phyloP scores from a whole-genome alignment of 768 basidiomycete species.

The Hirschioporus abietinus region DNA sequence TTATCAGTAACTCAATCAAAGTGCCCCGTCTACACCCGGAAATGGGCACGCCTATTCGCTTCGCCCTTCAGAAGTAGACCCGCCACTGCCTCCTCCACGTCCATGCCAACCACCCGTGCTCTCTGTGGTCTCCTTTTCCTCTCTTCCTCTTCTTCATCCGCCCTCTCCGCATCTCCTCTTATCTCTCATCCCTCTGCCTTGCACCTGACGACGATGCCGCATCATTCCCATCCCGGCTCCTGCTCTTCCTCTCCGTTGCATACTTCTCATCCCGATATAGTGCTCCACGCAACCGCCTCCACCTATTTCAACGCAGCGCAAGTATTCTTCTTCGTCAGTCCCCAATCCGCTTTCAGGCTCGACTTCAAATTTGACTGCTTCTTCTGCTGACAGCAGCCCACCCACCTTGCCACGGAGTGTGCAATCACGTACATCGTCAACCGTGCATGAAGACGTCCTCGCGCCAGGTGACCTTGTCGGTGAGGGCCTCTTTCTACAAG shows the following conservation, averaged over 20 bases:
- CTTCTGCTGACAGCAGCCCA: too few species aligned
- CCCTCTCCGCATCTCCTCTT: neutral
- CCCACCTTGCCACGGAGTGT: too few species aligned
- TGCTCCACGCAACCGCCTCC: too few species aligned
- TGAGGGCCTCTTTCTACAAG: conserved; percentile 59
- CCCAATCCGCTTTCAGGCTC: neutral
- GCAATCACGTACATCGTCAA: conserved; percentile 32
- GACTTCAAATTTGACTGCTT: too few species aligned
- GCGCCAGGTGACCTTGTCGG: conserved; percentile 70
- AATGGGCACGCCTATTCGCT: too few species aligned
- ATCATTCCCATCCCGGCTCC: neutral
- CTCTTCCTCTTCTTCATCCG: conserved; percentile 1
- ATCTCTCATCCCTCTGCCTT: neutral
- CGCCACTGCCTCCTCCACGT: too few species aligned
- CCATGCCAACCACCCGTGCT: too few species aligned
- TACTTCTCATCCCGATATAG: neutral
- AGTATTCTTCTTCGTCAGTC: too few species aligned
- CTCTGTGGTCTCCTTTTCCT: conserved; percentile 1
- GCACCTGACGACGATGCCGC: neutral
- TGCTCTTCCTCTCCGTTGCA: neutral
- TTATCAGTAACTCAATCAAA: too few species aligned
- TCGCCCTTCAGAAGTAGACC: too few species aligned
- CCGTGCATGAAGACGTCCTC: conserved; percentile 54
- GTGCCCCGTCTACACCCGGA: too few species aligned
- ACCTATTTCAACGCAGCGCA: too few species aligned